These are phyloP conservation scores for Zoysia matrella DNA, from an alignment of 202 grass and related monocot genomes.

Conservation along the genomic window DNA sequence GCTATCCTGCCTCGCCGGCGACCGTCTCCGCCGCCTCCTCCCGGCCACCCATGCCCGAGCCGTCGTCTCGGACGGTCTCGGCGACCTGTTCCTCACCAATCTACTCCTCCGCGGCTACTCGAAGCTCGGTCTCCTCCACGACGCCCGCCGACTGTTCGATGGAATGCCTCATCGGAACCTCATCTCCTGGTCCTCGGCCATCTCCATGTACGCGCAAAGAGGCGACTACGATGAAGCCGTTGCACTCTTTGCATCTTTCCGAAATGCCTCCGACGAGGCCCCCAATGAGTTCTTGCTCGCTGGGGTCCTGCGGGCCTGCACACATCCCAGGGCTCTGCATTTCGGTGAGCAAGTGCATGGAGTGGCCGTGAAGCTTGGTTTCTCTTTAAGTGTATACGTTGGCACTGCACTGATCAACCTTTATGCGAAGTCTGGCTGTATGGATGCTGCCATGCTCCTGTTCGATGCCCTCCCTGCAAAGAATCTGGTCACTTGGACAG, in stretches of 20 bases:
- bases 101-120: constrained; percentile 59
- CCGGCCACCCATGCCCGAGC: constrained; percentile 50
- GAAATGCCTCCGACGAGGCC: constrained; percentile 12
- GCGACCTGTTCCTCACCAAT: constrained; percentile 49
- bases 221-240: constrained; percentile 41
- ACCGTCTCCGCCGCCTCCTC: constrained; percentile 42
- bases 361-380: constrained; percentile 43
- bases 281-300: constrained; percentile 73
- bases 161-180: constrained; percentile 55
- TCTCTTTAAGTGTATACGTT: constrained; percentile 54
- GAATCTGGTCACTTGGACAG: constrained; percentile 76
- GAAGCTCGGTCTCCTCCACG: constrained; percentile 39
- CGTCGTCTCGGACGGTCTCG: neutral
- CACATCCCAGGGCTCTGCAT: constrained; percentile 34
- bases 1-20: constrained; percentile 57
- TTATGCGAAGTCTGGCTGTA: constrained; percentile 57
- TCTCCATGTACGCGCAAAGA: constrained; percentile 65
- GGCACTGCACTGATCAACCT: constrained; percentile 59
- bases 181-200: constrained; percentile 68
- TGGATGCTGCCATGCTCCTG: constrained; percentile 55
- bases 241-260: constrained; percentile 46
- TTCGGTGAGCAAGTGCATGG: constrained; percentile 63
- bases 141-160: constrained; percentile 65
- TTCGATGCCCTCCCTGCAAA: constrained; percentile 58
- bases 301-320: constrained; percentile 58